phyloP scores from a whole-genome alignment of 2,329 filamentous ascomycete species.

The Acarospora socialis region DNA sequence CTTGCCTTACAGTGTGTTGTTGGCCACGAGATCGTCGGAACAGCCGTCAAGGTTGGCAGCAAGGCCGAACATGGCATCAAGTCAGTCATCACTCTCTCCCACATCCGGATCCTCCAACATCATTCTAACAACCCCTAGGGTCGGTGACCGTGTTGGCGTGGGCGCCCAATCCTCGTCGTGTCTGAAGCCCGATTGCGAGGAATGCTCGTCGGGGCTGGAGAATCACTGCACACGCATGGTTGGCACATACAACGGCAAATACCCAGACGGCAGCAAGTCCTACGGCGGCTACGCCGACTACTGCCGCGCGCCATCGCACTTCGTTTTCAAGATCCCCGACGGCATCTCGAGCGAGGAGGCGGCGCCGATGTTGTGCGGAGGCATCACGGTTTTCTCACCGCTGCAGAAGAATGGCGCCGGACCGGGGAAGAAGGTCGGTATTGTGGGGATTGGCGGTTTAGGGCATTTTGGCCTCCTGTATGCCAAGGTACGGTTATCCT shows the following conservation, averaged over 20 bases:
- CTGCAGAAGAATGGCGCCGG: constrained; percentile 52
- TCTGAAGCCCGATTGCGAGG: constrained; percentile 27
- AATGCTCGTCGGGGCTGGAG: constrained; percentile 25
- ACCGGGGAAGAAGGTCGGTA: constrained; percentile 38
- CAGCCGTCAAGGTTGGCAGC: constrained; percentile 38
- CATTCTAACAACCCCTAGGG: constrained; percentile 16
- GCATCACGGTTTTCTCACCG: constrained; percentile 59
- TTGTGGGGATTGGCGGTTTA: constrained; percentile 43
- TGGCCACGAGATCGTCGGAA: constrained; percentile 53
- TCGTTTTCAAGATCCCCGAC: constrained; percentile 44
- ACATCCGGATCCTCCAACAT: constrained; percentile 24
- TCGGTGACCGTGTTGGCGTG: constrained; percentile 51
- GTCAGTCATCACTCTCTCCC: constrained; percentile 22
- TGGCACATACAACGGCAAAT: constrained; percentile 46
- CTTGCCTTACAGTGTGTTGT: too few relatives aligned
- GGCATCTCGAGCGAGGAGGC: constrained; percentile 34
- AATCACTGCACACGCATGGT: constrained; percentile 29
- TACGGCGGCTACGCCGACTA: constrained; percentile 52
- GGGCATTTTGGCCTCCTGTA: constrained; percentile 61
- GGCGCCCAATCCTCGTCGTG: constrained; percentile 47
- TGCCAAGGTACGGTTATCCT: too few relatives aligned
- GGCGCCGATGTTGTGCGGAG: constrained; percentile 63
- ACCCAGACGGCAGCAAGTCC: constrained; percentile 45
- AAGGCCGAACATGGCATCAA: constrained; percentile 12
- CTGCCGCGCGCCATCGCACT: constrained; percentile 42